phyloP scores from a whole-genome alignment of 2,329 filamentous ascomycete species.

The Fusarium luffae region DNA sequence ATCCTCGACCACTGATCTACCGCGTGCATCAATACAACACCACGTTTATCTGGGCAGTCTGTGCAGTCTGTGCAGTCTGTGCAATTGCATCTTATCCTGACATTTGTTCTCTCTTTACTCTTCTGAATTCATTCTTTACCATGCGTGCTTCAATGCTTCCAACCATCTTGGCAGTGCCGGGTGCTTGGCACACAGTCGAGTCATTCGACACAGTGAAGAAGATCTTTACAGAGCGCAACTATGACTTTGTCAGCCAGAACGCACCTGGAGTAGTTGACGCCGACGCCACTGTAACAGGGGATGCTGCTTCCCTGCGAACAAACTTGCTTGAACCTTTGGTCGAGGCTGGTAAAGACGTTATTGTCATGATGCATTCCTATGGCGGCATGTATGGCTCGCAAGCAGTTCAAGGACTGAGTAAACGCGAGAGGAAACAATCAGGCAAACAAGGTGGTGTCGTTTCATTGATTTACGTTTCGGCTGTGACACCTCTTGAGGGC shows the following conservation, averaged over 20 bases:
- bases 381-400: slow-evolving; percentile 33
- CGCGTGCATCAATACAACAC: background rate
- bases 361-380: slow-evolving; percentile 42
- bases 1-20: background rate
- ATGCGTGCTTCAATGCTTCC: slow-evolving; percentile 14
- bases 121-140: background rate
- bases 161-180: slow-evolving; percentile 31
- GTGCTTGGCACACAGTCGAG: slow-evolving; percentile 35
- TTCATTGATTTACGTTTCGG: slow-evolving; percentile 25
- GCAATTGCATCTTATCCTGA: background rate
- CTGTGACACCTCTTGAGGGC: background rate
- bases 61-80: background rate
- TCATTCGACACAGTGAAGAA: slow-evolving; percentile 5
- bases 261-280: background rate
- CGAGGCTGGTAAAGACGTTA: slow-evolving; percentile 33
- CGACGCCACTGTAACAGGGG: background rate
- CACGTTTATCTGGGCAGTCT: background rate
- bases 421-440: slow-evolving; percentile 8
- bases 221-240: background rate
- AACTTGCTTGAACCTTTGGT: slow-evolving; percentile 18
- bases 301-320: slow-evolving; percentile 11
- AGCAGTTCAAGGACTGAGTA: slow-evolving; percentile 30
- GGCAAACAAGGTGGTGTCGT: slow-evolving; percentile 20
- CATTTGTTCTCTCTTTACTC: too few species aligned
- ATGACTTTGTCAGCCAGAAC: slow-evolving; percentile 13